These are phyloP conservation scores for Athelia psychrophila DNA, from an alignment of 1,284 basidiomycete species.

Conservation along the genomic window DNA sequence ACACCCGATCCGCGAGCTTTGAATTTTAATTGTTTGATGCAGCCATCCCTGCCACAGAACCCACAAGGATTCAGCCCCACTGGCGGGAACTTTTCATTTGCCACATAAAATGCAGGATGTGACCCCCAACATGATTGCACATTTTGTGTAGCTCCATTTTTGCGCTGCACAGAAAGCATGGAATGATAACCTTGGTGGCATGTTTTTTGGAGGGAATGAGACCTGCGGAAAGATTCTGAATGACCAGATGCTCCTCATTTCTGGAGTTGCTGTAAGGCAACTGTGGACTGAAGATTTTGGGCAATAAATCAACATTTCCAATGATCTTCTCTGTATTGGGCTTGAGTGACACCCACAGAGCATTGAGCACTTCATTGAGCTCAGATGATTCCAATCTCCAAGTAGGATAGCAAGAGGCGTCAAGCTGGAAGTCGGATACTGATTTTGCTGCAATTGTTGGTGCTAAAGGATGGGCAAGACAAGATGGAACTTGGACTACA, in stretches of 20 bases:
- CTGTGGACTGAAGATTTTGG: constrained; percentile 1
- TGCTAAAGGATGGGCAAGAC: neutral
- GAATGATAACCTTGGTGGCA: constrained; percentile 1
- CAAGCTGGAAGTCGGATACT: neutral
- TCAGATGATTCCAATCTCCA: neutral
- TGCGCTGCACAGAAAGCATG: constrained; percentile 5
- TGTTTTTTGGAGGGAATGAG: constrained; percentile 3
- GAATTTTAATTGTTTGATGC: constrained; percentile 6
- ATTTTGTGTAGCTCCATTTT: constrained; percentile 2
- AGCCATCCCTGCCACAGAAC: constrained; percentile 14
- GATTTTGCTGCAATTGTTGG: neutral
- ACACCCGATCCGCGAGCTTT: neutral
- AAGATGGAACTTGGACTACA: neutral
- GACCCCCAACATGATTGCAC: constrained; percentile 9
- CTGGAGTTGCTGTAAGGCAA: neutral
- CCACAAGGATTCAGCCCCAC: constrained; percentile 15
- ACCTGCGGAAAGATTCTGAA: constrained; percentile 2
- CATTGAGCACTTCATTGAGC: neutral
- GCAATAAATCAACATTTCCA: constrained; percentile 2
- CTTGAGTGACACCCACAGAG: constrained; percentile 5
- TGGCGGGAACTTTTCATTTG: neutral
- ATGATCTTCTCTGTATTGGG: constrained; percentile 1
- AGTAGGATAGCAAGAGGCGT: neutral
- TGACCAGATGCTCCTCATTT: neutral
- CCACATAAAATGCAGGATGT: constrained; percentile 1